Conservation (phyloP, 331 rosid genomes). For the Malus hybrid region DNA sequence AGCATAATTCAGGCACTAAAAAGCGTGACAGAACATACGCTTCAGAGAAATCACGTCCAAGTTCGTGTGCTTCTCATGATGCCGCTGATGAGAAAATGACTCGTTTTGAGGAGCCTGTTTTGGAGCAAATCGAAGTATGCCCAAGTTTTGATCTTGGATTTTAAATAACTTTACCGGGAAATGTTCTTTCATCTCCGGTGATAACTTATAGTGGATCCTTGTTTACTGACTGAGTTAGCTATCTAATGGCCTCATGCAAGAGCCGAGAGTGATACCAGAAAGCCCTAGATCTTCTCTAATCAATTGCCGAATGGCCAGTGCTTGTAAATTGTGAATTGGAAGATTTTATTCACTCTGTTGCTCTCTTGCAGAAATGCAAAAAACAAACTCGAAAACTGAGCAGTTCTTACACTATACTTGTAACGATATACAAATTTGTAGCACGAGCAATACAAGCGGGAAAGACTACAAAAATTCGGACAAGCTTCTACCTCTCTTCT, state of each 20-base stretch:
- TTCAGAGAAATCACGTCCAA: slow-evolving; percentile 10
- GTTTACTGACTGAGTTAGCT: background rate
- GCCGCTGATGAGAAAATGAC: slow-evolving; percentile 15
- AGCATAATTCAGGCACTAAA: slow-evolving; percentile 26
- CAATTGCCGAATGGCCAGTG: background rate
- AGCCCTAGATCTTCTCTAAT: too few species aligned
- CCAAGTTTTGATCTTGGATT: slow-evolving; percentile 89
- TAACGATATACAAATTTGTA: background rate
- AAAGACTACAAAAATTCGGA: background rate
- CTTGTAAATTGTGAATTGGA: background rate
- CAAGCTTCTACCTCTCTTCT: background rate
- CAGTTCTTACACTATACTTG: background rate
- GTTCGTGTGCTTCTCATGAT: slow-evolving; percentile 14
- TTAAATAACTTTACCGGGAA: slow-evolving; percentile 24
- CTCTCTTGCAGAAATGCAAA: background rate
- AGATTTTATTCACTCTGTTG: background rate
- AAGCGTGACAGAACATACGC: slow-evolving; percentile 17
- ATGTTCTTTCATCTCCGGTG: background rate
- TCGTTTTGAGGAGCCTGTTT: slow-evolving; percentile 22
- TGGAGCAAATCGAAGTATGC: slow-evolving; percentile 16
- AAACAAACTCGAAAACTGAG: too few species aligned
- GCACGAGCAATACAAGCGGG: background rate
- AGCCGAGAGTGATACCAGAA: too few species aligned
- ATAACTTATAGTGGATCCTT: background rate
- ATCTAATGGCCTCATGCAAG: background rate